Evolutionary conservation across 2,329 filamentous ascomycete genomes (phyloP), one percentile per base, ranked within the genome.

Genomic region (Epichloe bromicola): DNA sequence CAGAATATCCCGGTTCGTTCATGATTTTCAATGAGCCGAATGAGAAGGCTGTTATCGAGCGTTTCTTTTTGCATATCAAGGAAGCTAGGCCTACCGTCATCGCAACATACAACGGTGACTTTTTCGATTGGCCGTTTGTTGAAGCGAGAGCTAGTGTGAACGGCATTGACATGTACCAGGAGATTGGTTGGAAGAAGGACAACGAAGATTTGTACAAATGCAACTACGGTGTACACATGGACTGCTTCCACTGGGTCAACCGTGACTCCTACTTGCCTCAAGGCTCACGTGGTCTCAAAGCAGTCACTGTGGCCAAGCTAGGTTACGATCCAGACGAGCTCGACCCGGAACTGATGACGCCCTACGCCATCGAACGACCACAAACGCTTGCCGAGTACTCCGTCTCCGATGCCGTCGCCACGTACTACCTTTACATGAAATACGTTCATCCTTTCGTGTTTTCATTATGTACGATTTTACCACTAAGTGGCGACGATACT

Each of bases 371-470:
- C 54, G 93, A 98, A 69, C 79, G 88, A 57, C 93, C 93, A 0
- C 93, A 98, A 65, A 95, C 88, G 0, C 74, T 98, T 48, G 91
- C 93, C 8, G 93, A 98, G 63, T 98, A 98, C 70, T 98, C 94
- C 0, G 93, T 98, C 43, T 98, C 94, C 61, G 94, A 98, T 75
- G 94, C 94, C 10, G 93, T 98, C 48, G 93, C 93, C 20, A 98
- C 93, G 0, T 98, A 98, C 66, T 98, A 98, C 64, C 73, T 98
- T 55, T 98, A 98, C 76, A 98, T 98, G 94, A 98, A 98, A 83
- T 98, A 98, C 67, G 88, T 98, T n/a, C 93, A 98, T 66, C 93
- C 93, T 3, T 98, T 98, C 73, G 93, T 98, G 65, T 98, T 98
- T 75, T 97, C 94, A 1, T 74, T 98, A 0, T 98, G 93, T 69